Percentiles rank a stretch among this genome's conserved stretches.
Evolutionary conservation across 768 basidiomycete species (phyloP).

Genomic region (Termitomyces sp.): DNA sequence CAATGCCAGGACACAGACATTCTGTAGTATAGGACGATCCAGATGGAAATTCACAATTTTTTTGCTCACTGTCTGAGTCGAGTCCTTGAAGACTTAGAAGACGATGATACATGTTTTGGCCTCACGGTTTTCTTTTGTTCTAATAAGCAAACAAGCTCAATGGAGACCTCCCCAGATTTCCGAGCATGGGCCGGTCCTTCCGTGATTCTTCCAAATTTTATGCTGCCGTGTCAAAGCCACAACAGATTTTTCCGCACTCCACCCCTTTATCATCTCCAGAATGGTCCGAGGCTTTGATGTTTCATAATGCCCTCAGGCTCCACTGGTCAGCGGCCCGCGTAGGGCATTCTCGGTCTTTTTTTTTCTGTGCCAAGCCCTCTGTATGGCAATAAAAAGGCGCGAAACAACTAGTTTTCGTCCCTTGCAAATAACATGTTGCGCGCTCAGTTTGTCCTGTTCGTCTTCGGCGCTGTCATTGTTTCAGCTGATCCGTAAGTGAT

Average conservation of each 20-base stretch:
- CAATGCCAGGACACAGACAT: not conserved
- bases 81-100: not conserved
- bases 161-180: not conserved
- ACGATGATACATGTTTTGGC: not conserved
- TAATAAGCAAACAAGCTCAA: not conserved
- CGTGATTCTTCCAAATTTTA: constrained; percentile 12
- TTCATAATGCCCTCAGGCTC: not conserved
- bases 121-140: not conserved
- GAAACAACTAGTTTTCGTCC: not conserved
- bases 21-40: too few species aligned
- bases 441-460: constrained; percentile 1
- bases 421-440: constrained; percentile 5
- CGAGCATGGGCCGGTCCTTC: not conserved
- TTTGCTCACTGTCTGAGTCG: too few species aligned
- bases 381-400: constrained; percentile 5
- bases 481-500: constrained; percentile 9
- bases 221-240: constrained; percentile 20
- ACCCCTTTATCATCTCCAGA: not conserved
- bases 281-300: constrained; percentile 1
- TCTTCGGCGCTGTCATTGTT: constrained; percentile 3
- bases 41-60: not conserved
- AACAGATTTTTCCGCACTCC: not conserved
- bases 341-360: not conserved
- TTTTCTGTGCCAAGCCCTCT: not conserved
- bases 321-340: not conserved